These are phyloP conservation scores for Suhomyces emberorum DNA, from an alignment of 805 yeast genomes.

Conservation along the genomic window DNA sequence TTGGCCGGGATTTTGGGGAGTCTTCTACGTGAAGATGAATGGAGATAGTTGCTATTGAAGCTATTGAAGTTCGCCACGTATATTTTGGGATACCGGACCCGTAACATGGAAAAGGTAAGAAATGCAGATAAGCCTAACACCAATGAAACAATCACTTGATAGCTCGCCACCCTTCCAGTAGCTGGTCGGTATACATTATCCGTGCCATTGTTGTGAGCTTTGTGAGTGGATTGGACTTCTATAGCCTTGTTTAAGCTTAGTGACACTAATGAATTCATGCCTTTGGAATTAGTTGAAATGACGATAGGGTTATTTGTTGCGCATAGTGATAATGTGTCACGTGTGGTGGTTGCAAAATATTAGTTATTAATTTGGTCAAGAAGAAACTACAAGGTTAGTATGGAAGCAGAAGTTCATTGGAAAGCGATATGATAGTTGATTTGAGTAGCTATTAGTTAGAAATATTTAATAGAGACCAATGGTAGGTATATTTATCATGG, in stretches of 20 bases:
- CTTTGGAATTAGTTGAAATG: not conserved
- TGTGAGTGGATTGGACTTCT: not conserved
- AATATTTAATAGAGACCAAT: no score
- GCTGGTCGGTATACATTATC: conserved; percentile 7
- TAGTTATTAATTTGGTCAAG: no score
- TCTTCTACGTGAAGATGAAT: conserved; percentile 43
- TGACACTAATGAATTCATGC: not conserved
- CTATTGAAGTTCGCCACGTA: conserved; percentile 76
- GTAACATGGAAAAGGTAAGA: conserved; percentile 61
- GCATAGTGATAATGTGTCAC: not conserved
- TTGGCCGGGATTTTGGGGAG: conserved; percentile 57
- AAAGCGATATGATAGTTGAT: no score
- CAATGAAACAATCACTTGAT: conserved; percentile 71
- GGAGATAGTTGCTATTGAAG: conserved; percentile 38
- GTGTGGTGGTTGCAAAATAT: not conserved
- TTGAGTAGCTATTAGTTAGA: no score
- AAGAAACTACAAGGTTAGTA: no score
- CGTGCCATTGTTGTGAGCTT: not conserved
- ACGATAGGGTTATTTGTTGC: not conserved
- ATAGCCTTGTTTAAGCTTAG: no score
- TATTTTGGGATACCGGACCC: conserved; percentile 74
- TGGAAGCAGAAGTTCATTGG: no score
- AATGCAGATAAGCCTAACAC: conserved; percentile 69
- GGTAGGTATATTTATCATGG: no score
- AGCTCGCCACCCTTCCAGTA: conserved; percentile 58